These are phyloP conservation scores for Exophiala mesophila DNA, from an alignment of 2,329 filamentous ascomycete genomes.

Conservation along the genomic window DNA sequence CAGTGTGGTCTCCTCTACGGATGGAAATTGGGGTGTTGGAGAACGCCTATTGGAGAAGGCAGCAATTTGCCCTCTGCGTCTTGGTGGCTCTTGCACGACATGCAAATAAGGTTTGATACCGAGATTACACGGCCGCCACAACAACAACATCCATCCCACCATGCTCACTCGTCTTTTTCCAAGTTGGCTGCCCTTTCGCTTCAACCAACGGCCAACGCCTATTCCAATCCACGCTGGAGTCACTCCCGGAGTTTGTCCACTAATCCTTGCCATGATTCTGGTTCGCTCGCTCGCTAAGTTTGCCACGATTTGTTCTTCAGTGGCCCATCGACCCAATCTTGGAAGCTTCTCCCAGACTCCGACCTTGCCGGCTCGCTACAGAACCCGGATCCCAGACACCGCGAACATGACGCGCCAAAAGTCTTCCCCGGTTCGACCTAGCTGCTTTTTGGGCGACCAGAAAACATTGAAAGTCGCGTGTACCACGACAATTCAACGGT, in stretches of 20 bases:
- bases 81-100: conserved; percentile 7
- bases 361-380: neutral
- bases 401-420: conserved; percentile 21
- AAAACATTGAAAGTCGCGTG: conserved; percentile 16
- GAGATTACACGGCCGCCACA: conserved; percentile 21
- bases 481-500: neutral
- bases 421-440: conserved; percentile 13
- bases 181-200: too few species aligned
- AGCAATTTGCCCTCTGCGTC: conserved; percentile 14
- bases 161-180: neutral
- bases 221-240: neutral
- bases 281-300: neutral
- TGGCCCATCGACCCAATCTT: conserved; percentile 1
- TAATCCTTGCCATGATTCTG: neutral
- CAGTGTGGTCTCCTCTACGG: conserved; percentile 9
- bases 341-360: conserved; percentile 2
- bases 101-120: conserved; percentile 23
- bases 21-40: conserved; percentile 14
- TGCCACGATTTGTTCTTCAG: neutral
- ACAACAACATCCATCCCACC: conserved; percentile 5
- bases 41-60: too few species aligned
- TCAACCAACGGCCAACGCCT: too few species aligned
- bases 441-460: conserved; percentile 7
- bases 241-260: neutral
- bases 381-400: conserved; percentile 12